Base-by-base conservation (phyloP, 2,329 filamentous ascomycete species). In the Aspergillus viridinutans region DNA sequence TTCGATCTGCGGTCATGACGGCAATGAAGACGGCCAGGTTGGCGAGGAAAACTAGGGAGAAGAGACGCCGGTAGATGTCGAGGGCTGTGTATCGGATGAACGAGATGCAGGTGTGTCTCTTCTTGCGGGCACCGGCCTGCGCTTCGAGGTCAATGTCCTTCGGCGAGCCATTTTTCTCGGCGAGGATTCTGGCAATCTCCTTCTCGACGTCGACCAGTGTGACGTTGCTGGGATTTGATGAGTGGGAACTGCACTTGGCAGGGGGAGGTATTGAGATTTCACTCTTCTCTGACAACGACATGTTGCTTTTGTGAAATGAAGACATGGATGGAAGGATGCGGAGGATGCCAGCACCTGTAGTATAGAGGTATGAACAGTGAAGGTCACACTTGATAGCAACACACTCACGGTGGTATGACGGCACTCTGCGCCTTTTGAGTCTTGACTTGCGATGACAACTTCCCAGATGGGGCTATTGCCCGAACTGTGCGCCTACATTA, bases 51-150 rank as follows among this genome's bases (percentile, higher is more conserved):
- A 77, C 70, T 2, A 78, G 45, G 4, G 71, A 68, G 65, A 77
- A 78, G 4, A 79, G 74, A 7, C 75, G 72, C 10, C 74, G 74
- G 60, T 79, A 79, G 20, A 77, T 66, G 56, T 72, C 70, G 56
- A 78, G 65, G 40, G 73, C 57, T 35, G 67, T 68, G 61, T 69
- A 78, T 32, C 75, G 69, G 49, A 75, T 54, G 20, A 66, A 67
- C 28, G 71, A 65, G 52, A 72, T 59, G 32, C 61, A 53, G 51
- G 67, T 70, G 23, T 58, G 63, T 45, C 64, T 64, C 23, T 52
- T 64, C 50, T 62, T 57, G 20, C 28, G 14, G 9, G 54, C 59
- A 38, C 21, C 5, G 43, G 21, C 12, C 55, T 72, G 71, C 5
- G 69, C 66, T 55, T 73, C 71, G 14, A 72, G 57, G 50, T 73